phyloP scores from a whole-genome alignment of 2,329 filamentous ascomycete species.

The Akanthomyces lecanii region DNA sequence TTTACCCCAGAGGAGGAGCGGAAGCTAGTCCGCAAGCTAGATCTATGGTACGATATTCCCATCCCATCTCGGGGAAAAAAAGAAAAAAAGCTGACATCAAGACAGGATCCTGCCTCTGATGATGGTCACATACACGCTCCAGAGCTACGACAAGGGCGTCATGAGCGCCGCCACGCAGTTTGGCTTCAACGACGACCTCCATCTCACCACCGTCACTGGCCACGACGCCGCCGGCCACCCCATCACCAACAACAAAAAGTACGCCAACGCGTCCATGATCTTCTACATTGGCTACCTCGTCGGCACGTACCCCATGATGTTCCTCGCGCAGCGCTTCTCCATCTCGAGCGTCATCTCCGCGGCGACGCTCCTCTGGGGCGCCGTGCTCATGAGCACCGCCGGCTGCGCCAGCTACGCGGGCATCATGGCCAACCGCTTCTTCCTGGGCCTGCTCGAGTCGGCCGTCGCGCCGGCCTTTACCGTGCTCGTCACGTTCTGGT shows the following conservation, averaged over 20 bases:
- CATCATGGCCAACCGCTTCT: too few relatives aligned
- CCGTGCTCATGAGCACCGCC: slow-evolving; percentile 38
- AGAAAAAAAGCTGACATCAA: too few relatives aligned
- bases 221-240: slow-evolving; percentile 13
- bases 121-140: slow-evolving; percentile 17
- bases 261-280: slow-evolving; percentile 27
- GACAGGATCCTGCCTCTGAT: slow-evolving; percentile 17
- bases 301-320: slow-evolving; percentile 34
- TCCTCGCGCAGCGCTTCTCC: slow-evolving; percentile 27
- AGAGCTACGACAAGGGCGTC: slow-evolving; percentile 19
- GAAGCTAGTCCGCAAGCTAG: slow-evolving; percentile 12
- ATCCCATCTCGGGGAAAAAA: too few relatives aligned
- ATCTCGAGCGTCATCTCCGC: slow-evolving; percentile 27
- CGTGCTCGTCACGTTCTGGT: too few relatives aligned
- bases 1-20: slow-evolving; percentile 2
- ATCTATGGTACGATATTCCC: slow-evolving; percentile 19
- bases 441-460: too few relatives aligned
- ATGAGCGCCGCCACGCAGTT: slow-evolving; percentile 16
- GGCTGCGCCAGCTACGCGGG: slow-evolving; percentile 17
- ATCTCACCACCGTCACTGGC: slow-evolving; percentile 15
- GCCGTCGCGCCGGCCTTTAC: too few relatives aligned
- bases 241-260: slow-evolving; percentile 13
- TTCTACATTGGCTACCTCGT: slow-evolving; percentile 46
- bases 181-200: slow-evolving; percentile 7
- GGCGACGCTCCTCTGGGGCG: slow-evolving; percentile 28